Evolutionary conservation across 208 protist genomes (phyloP), one percentile per base, ranked within the genome.

Genomic region (Leptomonas seymouri): DNA sequence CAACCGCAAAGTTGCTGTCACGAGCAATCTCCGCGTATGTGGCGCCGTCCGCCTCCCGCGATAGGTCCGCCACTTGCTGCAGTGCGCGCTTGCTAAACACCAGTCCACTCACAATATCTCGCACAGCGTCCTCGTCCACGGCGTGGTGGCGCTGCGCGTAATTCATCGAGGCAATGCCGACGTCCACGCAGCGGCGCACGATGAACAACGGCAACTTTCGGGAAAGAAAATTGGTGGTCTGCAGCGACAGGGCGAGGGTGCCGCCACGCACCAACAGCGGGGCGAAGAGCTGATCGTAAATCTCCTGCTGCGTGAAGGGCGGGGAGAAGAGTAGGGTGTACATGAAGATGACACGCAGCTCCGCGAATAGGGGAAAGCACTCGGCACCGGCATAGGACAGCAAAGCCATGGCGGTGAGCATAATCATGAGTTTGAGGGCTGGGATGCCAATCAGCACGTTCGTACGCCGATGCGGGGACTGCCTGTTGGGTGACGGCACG

Each of bases 371-470:
- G 7, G 89, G 89, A 36, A 91, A 27, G 16, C 53, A 55, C 23
- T 88, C 82, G 6, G 73, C 65, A 0, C 86, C 89, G 9, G 83
- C 49, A 23, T 81, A 67, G 30, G 86, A 86, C 16, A 86, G 66
- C 6, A 73, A 74, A 3, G 72, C 59, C 41, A 81, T 76, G 46
- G 73, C 67, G 27, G 64, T 80, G 25, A 91, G 76, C 78, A 91
- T 90, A 6, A 91, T 74, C 78, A 86, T 88, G 15, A 90, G 78
- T 55, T 93, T 90, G 25, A 93, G 63, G 9, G 81, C 73, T 8
- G 67, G 62, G 3, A 84, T 44, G 36, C 63, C 76, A 20, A 77
- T 65, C 4, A 49, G 20, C 15, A 77, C 56, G n/a, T 34, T 77
- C 2, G 27, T 30, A 16, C 49, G n/a, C 0, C n/a, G 58, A 23